Percentiles rank a stretch among this genome's conserved stretches.
These are phyloP conservation scores for Discostella pseudostelligera DNA, from an alignment of 108 stramenopile species.

Conservation along the genomic window DNA sequence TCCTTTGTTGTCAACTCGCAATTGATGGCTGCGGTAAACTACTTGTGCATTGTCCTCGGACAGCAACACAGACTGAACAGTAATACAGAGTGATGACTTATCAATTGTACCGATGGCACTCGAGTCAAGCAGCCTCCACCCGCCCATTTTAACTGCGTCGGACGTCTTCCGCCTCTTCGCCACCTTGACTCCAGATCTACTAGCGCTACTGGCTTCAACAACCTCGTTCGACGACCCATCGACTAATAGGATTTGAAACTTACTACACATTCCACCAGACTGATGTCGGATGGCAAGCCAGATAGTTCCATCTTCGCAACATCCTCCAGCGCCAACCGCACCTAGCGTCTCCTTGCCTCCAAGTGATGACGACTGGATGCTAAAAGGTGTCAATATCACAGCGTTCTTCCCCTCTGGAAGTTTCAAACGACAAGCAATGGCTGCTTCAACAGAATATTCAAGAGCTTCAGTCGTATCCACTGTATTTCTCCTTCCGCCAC, in stretches of 20 bases:
- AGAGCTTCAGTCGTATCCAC: slow-evolving; percentile 4
- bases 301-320: slow-evolving; percentile 42
- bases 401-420: slow-evolving; percentile 35
- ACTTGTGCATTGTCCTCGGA: slow-evolving; percentile 18
- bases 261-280: slow-evolving; percentile 1
- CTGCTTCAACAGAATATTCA: slow-evolving; percentile 6
- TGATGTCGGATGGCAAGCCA: slow-evolving; percentile 33
- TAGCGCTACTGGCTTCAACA: slow-evolving; percentile 2
- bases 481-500: no score
- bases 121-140: slow-evolving; percentile 31
- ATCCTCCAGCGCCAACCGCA: slow-evolving; percentile 39
- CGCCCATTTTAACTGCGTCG: slow-evolving; percentile 7
- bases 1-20: slow-evolving; percentile 19
- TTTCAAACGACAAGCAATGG: slow-evolving; percentile 19
- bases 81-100: slow-evolving; percentile 15
- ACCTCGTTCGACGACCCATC: slow-evolving; percentile 30
- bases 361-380: slow-evolving; percentile 10
- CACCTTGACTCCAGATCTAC: neutral
- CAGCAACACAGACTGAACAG: slow-evolving; percentile 27
- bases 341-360: slow-evolving; percentile 11
- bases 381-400: slow-evolving; percentile 30
- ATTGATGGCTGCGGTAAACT: slow-evolving; percentile 17
- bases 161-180: slow-evolving; percentile 12
- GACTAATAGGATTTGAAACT: slow-evolving; percentile 26
- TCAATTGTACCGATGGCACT: slow-evolving; percentile 14